Base-by-base conservation (phyloP, 176 grass and related monocot genomes). In the Dendrocalamus sinicus region DNA sequence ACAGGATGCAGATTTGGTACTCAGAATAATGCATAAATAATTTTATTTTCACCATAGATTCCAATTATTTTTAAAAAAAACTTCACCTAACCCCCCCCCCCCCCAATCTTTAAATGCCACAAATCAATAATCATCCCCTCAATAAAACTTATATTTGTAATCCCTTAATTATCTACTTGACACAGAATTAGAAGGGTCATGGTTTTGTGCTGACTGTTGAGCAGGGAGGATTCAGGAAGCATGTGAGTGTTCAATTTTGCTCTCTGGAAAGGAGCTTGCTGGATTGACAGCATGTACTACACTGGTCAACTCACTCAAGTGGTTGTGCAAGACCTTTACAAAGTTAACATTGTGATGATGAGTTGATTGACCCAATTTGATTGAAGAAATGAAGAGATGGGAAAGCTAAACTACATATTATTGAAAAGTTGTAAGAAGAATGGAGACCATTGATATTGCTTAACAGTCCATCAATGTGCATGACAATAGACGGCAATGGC, bases 231-330 rank as follows among this genome's bases (percentile, higher is more conserved):
- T 82, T 82, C 5, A 71, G 67, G 54, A 45, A n/a, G 66, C 37
- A 78, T 26, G 57, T 45, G 20, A 17, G 39, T 28, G 55, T 64
- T 78, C 14, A 32, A 65, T 65, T 60, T 64, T 79, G 59, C 40
- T 79, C 43, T 79, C 16, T 30, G 43, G 23, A 35, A 68, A 52
- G 28, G 6, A 52, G 35, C 28, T 79, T 53, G 28, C 28, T 81
- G 48, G 78, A 81, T 40, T 79, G 24, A 79, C 46, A 63, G 16
- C 16, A 47, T 79, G 60, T 41, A 65, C 26, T 62, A 48, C 41
- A 72, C 20, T 35, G 52, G 68, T 46, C 52, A 59, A 46, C 68
- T 22, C 17, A 35, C 16, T 60, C 3, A 5, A 83, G 53, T 6
- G 30, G 20, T 5, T 12, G 10, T 79, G 23, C 76, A 80, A 66